phyloP scores from a whole-genome alignment of 345 rosid species.

The Odontarrhena argentea region DNA sequence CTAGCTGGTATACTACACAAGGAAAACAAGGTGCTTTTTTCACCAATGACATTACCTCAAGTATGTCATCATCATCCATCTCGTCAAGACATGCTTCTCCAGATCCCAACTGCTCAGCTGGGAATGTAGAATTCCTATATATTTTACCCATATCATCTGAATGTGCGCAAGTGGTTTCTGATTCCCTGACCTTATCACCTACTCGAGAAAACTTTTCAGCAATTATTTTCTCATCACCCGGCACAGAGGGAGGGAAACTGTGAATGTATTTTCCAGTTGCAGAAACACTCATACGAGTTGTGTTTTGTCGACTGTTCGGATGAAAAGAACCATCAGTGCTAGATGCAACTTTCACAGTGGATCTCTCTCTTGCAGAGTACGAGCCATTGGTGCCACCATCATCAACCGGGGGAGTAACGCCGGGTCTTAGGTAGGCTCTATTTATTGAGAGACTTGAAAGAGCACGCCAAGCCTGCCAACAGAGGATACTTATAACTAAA shows the following conservation, averaged over 20 bases:
- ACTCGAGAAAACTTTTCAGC: conserved; percentile 40
- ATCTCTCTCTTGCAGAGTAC: conserved; percentile 44
- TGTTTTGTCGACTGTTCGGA: conserved; percentile 38
- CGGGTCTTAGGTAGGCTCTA: conserved; percentile 71
- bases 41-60: conserved; percentile 56
- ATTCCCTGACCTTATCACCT: conserved; percentile 39
- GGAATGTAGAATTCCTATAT: conserved; percentile 39
- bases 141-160: conserved; percentile 41
- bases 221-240: conserved; percentile 31
- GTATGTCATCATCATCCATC: conserved; percentile 83
- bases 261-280: conserved; percentile 41
- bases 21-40: conserved; percentile 12
- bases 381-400: conserved; percentile 39
- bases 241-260: conserved; percentile 40
- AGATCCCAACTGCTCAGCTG: conserved; percentile 42
- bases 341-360: conserved; percentile 44
- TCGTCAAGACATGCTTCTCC: conserved; percentile 53
- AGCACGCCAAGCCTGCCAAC: conserved; percentile 80
- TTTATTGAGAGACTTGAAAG: conserved; percentile 66
- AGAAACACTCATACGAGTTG: conserved; percentile 33
- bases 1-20: conserved; percentile 13
- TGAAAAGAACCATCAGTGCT: conserved; percentile 37
- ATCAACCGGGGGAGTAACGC: conserved; percentile 58
- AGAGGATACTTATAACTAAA: conserved; percentile 17
- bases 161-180: conserved; percentile 36